Conservation (phyloP, 192 early-diverging fungal species). For the Coemansia sp. region DNA sequence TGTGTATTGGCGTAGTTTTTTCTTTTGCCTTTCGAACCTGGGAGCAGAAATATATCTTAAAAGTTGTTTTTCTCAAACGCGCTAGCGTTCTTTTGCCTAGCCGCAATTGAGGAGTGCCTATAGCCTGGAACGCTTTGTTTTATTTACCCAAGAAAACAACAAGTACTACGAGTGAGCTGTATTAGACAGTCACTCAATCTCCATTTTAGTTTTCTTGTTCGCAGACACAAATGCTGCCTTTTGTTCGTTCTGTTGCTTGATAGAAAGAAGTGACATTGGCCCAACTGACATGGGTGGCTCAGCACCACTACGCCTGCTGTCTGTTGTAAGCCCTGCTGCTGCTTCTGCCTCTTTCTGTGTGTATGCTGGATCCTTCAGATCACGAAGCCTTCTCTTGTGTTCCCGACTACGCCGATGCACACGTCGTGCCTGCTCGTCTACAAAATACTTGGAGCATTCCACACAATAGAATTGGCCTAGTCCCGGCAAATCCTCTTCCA, state of each 20-base stretch:
- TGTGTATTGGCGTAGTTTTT: slow-evolving; percentile 12
- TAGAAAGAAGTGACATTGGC: slow-evolving; percentile 35
- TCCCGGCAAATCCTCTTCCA: slow-evolving; percentile 87
- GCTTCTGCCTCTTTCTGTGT: slow-evolving; percentile 88
- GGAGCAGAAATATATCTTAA: slow-evolving; percentile 5
- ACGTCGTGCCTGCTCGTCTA: slow-evolving; percentile 59
- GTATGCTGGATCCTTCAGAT: slow-evolving; percentile 77
- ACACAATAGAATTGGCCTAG: slow-evolving; percentile 91
- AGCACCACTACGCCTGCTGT: slow-evolving; percentile 47
- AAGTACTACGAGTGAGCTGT: too few relatives aligned
- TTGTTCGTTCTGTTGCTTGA: slow-evolving; percentile 34
- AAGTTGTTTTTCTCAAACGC: background rate
- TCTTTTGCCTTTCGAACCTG: slow-evolving; percentile 4
- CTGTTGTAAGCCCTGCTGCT: slow-evolving; percentile 62
- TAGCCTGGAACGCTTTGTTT: too few relatives aligned
- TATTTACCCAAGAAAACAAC: too few relatives aligned
- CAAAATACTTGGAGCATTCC: slow-evolving; percentile 75
- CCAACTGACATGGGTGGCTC: slow-evolving; percentile 17
- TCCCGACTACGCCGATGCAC: slow-evolving; percentile 77
- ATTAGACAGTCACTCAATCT: background rate
- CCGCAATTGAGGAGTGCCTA: too few relatives aligned
- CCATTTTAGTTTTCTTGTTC: slow-evolving; percentile 11
- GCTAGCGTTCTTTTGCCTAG: background rate
- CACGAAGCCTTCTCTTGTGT: slow-evolving; percentile 85
- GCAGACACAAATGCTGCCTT: slow-evolving; percentile 7